phyloP scores from a whole-genome alignment of 768 basidiomycete genomes.

The Mycena vulgaris region DNA sequence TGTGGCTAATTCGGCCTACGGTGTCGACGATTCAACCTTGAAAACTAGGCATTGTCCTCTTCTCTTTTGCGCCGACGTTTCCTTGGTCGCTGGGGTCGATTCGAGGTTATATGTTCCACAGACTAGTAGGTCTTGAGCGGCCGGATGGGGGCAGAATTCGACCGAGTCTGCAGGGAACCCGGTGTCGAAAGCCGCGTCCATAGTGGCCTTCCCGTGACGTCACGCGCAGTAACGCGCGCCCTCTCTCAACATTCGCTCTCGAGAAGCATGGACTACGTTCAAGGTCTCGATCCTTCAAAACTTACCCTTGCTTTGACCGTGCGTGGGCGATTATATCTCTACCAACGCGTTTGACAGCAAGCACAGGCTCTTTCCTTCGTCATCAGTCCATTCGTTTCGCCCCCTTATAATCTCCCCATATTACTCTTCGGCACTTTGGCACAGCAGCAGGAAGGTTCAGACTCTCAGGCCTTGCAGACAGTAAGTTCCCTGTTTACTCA shows the following conservation, averaged over 20 bases:
- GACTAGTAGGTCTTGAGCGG: conserved; percentile 75
- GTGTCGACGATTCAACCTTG: conserved; percentile 51
- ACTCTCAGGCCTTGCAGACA: conserved; percentile 76
- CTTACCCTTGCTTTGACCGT: conserved; percentile 78
- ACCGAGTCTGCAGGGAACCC: conserved; percentile 90
- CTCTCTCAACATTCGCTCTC: conserved; percentile 12
- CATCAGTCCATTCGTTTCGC: conserved; percentile 68
- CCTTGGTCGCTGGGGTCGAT: conserved; percentile 40
- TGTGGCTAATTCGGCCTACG: conserved; percentile 33
- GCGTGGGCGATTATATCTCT: conserved; percentile 20
- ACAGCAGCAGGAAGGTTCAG: conserved; percentile 70
- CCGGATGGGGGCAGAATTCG: conserved; percentile 88
- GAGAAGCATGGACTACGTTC: conserved; percentile 78
- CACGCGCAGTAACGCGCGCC: neutral
- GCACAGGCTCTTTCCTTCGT: conserved; percentile 74
- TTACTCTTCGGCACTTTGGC: conserved; percentile 85
- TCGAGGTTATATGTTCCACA: conserved; percentile 95
- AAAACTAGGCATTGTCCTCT: conserved; percentile 85
- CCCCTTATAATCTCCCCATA: conserved; percentile 86
- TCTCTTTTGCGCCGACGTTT: conserved; percentile 56
- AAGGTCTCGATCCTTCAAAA: conserved; percentile 80
- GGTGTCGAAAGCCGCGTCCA: conserved; percentile 67
- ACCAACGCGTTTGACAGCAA: neutral
- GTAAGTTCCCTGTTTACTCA: conserved; percentile 53
- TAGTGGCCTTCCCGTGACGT: neutral